Base-by-base conservation (phyloP, 2,329 filamentous ascomycete genomes). In the Macrophomina phaseolina region DNA sequence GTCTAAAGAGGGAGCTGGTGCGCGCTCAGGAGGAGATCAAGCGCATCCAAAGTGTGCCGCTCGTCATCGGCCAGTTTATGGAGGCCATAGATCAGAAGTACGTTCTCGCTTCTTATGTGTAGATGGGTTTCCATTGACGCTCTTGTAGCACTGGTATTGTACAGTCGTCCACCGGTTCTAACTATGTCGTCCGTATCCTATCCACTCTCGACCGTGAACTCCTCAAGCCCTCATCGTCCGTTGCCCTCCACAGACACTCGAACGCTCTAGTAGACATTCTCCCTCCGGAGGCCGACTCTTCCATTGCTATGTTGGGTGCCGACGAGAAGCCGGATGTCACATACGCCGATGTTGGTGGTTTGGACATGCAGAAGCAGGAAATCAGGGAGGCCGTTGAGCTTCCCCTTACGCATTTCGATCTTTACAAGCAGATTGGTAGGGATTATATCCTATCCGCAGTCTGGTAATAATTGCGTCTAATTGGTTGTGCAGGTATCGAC, bases 361-460 rank as follows among this genome's bases (percentile, higher is more conserved):
- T 98, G 71, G 95, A 99, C 76, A 99, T 99, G 95, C 95, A 99
- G 83, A 99, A 99, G 85, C 95, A 99, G 83, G 95, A 99, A 81
- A 99, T 99, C 71, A 88, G 95, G 71, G 95, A 99, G 82, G 95
- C 95, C 11, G 95, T 99, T 64, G 95, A 99, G 85, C 85, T 99
- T 71, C 95, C 95, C 40, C 85, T 99, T 74, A 97, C 94, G 69
- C 95, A 98, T 80, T 98, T 98, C 79, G 94, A 98, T 80, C 90
- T 98, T 45, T 99, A 99, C 86, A 96, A 94, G 83, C 95, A 99
- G 82, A 99, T 99, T 71, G 95, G 95, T 84, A 73, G 65, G 77
- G 70, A 28, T 28, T 14, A 14, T 18, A 66, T 40, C 8, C 6
- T 38, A 14, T 8, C 12, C 3, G 11, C 7, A 12, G 8, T 18